phyloP scores from a whole-genome alignment of 73 alveolate species.

The Paramecium biaurelia region DNA sequence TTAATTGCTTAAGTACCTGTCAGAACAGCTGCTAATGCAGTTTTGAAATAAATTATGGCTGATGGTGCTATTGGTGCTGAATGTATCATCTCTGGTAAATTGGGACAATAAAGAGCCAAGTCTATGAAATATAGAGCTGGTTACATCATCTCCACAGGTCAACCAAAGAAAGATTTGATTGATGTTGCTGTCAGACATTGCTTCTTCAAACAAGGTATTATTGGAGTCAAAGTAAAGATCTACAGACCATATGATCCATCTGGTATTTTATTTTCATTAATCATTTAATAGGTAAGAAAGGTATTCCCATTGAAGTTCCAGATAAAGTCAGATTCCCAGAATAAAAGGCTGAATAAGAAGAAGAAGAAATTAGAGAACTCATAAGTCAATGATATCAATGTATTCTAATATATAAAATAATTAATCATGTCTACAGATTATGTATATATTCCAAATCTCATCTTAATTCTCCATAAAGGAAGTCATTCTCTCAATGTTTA shows the following conservation, averaged over 20 bases:
- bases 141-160: slow-evolving; percentile 89
- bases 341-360: not conserved
- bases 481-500: not conserved
- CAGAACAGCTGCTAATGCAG: slow-evolving; percentile 88
- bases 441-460: not conserved
- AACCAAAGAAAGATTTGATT: slow-evolving; percentile 84
- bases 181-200: slow-evolving; percentile 94
- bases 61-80: slow-evolving; percentile 87
- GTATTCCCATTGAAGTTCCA: slow-evolving; percentile 28
- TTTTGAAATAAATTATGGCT: slow-evolving; percentile 76
- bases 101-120: slow-evolving; percentile 95
- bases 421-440: slow-evolving; percentile 18
- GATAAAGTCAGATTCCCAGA: slow-evolving; percentile 41
- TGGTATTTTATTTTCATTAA: not conserved
- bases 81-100: slow-evolving; percentile 91
- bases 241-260: slow-evolving; percentile 65
- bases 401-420: not conserved
- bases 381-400: not conserved
- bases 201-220: slow-evolving; percentile 90
- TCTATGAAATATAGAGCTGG: slow-evolving; percentile 91
- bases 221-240: slow-evolving; percentile 93
- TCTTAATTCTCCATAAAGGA: not conserved
- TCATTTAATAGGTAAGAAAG: not conserved
- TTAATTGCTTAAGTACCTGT: slow-evolving; percentile 86
- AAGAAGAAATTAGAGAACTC: slow-evolving; percentile 21